Evolutionary conservation across 306 rosid genomes (phyloP), one percentile per base, ranked within the genome.

Genomic region (Rosa persica): DNA sequence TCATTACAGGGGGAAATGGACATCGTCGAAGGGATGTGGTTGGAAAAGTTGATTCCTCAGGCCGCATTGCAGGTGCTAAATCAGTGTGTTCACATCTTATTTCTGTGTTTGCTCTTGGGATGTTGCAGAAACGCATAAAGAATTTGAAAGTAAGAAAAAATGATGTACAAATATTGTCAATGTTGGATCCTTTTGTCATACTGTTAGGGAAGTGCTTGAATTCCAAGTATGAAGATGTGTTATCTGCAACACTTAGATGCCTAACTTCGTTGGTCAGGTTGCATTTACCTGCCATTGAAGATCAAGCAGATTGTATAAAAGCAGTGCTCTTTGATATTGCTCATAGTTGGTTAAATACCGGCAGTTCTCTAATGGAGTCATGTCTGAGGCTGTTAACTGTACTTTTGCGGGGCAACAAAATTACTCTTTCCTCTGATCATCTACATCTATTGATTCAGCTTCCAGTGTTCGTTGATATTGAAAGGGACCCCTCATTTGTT

Each of bases 191-290:
- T 60, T 92, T 92, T 84, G 83, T 92, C 81, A 76, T 73, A 75
- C 79, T 92, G 66, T 80, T 95, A 22, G 86, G 85, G 72, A 87
- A 80, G 73, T 84, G 97, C 79, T 82, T 95, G 82, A 73, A 38
- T 70, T 92, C 97, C 23, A 95, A 90, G 85, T 91, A 92, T 78
- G 98, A 95, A 87, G 98, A 95, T 81, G 90, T 94, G 67, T 72
- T 92, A 84, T 92, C 95, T 64, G 76, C 89, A 62, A 83, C 97
- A 55, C 87, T 94, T 81, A 88, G 88, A 78, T 92, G 97, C 89
- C 93, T 94, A 67, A 84, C 90, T 57, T 77, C 89, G 30, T 76
- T 94, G 77, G 88, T 92, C 19, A 88, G 90, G 84, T 65, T 92
- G 80, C 90, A 93, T 80, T 87, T 94, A 78, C 93, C 97, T 73